Evolutionary conservation across 2,329 filamentous ascomycete species (phyloP), one percentile per base, ranked within the genome.

Genomic region (Aspergillus carbonarius): DNA sequence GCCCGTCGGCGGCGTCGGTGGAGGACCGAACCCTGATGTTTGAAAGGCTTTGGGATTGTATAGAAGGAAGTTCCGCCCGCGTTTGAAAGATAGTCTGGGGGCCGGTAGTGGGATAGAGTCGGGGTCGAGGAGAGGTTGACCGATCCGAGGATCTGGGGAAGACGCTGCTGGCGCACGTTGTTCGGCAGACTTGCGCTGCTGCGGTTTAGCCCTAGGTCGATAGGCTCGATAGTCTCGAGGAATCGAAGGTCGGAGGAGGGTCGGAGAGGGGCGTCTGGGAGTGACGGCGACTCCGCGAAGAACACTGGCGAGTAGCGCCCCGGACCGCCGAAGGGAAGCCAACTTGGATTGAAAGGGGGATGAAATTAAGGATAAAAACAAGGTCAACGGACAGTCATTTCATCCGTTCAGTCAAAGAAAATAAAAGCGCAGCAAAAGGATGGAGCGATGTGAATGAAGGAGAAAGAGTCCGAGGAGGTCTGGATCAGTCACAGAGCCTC

Each of bases 301-400:
- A 63, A 66, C 65, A 58, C 63, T 69, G 61, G 64, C 60, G 62
- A 68, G 60, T 57, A 70, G 65, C 63, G 66, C 68, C 66, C 69
- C 67, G 67, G 67, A 61, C 57, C 65, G 61, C 42, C 59, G 63
- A 63, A 70, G 56, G 62, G 68, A 74, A 74, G 73, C 74, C 74
- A 76, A 75, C 58, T 67, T 75, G 73, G 30, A 60, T 68, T 67
- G 63, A 44, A 17, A 6, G 39, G 34, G 39, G 34, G 50, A 48
- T 32, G 30, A 3, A 18, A 12, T 54, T 20, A 25, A 47, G 20
- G 6, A 23, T 35, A 25, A 32, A 48, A 20, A 6, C 5, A 34
- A 48, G 8, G 25, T 20, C 53, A 53, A 42, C 4, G 32, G 18
- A 30, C 51, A 40, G 30, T 46, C 48, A 56, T 54, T 37, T 40